These are phyloP conservation scores for Lantana camara DNA, from an alignment of 257 asterid genomes.

Conservation along the genomic window DNA sequence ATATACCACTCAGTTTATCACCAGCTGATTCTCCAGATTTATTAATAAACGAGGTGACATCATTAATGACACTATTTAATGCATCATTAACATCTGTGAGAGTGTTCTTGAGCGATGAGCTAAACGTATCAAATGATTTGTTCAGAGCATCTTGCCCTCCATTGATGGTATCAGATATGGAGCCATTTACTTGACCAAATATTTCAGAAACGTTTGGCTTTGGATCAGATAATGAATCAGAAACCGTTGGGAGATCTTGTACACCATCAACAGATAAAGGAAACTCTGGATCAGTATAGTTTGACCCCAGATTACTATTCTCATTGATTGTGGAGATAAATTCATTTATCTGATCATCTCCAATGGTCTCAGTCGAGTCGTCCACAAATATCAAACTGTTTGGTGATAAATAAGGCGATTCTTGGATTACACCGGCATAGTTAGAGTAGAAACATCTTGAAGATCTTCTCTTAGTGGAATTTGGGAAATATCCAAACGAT, in stretches of 20 bases:
- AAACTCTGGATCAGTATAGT: slow-evolving; percentile 29
- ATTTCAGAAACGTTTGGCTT: slow-evolving; percentile 35
- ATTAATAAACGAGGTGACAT: slow-evolving; percentile 43
- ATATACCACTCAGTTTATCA: slow-evolving; percentile 51
- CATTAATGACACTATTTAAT: slow-evolving; percentile 46
- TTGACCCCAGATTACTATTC: slow-evolving; percentile 27
- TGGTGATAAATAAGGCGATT: slow-evolving; percentile 28
- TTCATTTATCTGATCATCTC: slow-evolving; percentile 40
- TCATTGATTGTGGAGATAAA: slow-evolving; percentile 33
- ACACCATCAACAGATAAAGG: slow-evolving; percentile 23
- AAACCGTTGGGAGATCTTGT: slow-evolving; percentile 38
- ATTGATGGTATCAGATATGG: slow-evolving; percentile 41
- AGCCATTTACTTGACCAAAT: slow-evolving; percentile 34
- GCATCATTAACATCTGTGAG: slow-evolving; percentile 45
- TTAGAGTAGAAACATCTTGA: slow-evolving; percentile 38
- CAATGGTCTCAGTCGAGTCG: slow-evolving; percentile 34
- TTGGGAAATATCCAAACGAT: slow-evolving; percentile 32
- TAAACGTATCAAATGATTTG: slow-evolving; percentile 48
- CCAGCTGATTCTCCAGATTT: slow-evolving; percentile 67
- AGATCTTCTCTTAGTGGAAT: slow-evolving; percentile 37
- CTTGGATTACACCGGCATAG: slow-evolving; percentile 35
- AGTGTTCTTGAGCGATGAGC: slow-evolving; percentile 51
- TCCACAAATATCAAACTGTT: slow-evolving; percentile 45
- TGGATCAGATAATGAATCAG: slow-evolving; percentile 46
- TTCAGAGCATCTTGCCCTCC: slow-evolving; percentile 53